Evolutionary conservation across 2,329 filamentous ascomycete genomes (phyloP).

Genomic region (Cercospora berteroae): DNA sequence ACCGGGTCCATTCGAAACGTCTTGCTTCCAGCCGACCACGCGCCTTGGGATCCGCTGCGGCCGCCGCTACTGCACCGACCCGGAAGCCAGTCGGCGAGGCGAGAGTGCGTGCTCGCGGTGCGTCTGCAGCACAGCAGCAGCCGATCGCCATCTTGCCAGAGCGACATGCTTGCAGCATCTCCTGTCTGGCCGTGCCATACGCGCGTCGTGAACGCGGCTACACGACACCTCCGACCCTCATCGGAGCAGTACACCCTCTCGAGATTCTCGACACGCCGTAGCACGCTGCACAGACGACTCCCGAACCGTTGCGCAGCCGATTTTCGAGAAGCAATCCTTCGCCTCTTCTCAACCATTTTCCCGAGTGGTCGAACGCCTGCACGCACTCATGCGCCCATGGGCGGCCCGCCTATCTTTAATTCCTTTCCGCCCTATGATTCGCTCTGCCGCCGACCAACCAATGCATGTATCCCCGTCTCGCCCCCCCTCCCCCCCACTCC

Average conservation of each 20-base stretch:
- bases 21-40: neutral
- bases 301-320: neutral
- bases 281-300: neutral
- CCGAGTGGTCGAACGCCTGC: neutral
- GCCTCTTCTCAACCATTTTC: neutral
- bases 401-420: constrained; percentile 7
- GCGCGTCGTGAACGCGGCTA: neutral
- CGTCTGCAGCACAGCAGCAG: neutral
- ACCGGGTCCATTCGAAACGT: neutral
- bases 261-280: neutral
- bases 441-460: neutral
- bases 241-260: neutral
- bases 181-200: neutral
- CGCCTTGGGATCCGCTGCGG: neutral
- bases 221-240: neutral
- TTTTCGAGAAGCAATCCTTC: constrained; percentile 7
- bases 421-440: constrained; percentile 4
- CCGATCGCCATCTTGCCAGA: neutral
- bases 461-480: neutral
- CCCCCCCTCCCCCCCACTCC: neutral
- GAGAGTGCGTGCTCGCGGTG: neutral
- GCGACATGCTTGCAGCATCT: neutral
- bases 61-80: constrained; percentile 1
- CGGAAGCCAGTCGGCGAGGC: neutral
- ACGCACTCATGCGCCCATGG: constrained; percentile 1